phyloP scores from a whole-genome alignment of 2,329 filamentous ascomycete genomes.

The Pezicula neosporulosa region DNA sequence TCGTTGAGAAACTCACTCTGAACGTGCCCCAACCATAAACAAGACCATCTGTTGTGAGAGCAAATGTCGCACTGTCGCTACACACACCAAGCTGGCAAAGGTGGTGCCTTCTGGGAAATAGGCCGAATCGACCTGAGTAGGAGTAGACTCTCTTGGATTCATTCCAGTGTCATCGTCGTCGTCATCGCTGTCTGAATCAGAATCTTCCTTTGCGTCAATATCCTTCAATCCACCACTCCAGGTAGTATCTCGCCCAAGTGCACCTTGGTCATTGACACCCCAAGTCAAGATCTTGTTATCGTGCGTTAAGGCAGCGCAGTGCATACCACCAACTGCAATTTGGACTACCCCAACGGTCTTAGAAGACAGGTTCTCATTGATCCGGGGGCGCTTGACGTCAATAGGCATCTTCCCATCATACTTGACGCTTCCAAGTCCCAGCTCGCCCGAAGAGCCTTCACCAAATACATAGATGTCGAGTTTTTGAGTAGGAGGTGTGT shows the following conservation, averaged over 20 bases:
- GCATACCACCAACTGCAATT: conserved; percentile 79
- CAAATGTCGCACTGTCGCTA: conserved; percentile 73
- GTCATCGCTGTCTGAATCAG: conserved; percentile 38
- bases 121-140: conserved; percentile 56
- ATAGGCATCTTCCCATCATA: conserved; percentile 56
- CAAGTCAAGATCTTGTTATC: conserved; percentile 82
- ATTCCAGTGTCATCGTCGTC: conserved; percentile 53
- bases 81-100: conserved; percentile 69
- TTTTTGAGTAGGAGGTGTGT: conserved; percentile 56
- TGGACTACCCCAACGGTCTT: conserved; percentile 65
- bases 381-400: conserved; percentile 71
- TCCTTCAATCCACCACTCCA: conserved; percentile 63
- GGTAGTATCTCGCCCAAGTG: conserved; percentile 70
- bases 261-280: conserved; percentile 85
- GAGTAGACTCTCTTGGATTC: conserved; percentile 48
- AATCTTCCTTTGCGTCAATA: conserved; percentile 48
- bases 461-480: conserved; percentile 80
- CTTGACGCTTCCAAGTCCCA: conserved; percentile 71
- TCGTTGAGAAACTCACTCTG: conserved; percentile 44
- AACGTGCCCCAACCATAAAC: conserved; percentile 87
- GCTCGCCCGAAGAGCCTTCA: conserved; percentile 76
- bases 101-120: conserved; percentile 57
- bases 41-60: conserved; percentile 68
- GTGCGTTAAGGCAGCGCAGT: conserved; percentile 70
- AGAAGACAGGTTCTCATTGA: conserved; percentile 57